Evolutionary conservation across 306 rosid species (phyloP), one percentile per base, ranked within the genome.

Genomic region (Vicia faba): DNA sequence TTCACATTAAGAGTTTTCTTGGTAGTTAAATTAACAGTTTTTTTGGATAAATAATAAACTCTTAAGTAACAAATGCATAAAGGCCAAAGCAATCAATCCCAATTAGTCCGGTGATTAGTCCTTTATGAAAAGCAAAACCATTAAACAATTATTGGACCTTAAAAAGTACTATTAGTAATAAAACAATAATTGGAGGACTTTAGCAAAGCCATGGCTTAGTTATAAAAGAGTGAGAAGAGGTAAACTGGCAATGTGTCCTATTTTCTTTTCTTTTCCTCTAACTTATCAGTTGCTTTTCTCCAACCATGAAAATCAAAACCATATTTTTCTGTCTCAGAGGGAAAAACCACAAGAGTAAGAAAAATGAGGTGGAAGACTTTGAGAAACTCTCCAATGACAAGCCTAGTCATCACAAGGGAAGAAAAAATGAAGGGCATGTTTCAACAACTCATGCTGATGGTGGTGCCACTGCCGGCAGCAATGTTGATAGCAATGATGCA

Each of bases 301-400:
- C 49, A 73, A 54, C 11, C 40, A 88, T 86, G 96, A 80, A 80
- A 80, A 41, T 72, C 83, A 76, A 78, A 74, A 71, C 26, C 76
- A 53, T 78, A 4, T 86, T 89, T 39, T 88, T 82, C 77, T 86
- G 96, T 79, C 67, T 88, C 61, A 78, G 74, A 73, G 40, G 57
- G 25, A 23, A 41, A 2, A 46, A 49, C 55, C 36, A 41, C 11
- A 83, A 68, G 82, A 66, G 55, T 7, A 80, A 78, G 69, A 82
- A 74, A 60, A 81, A 49, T 11, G 56, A 66, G 48, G 41, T 28
- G 2, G 70, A 66, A 40, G 81, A 62, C 35, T 69, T 75, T 18
- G 80, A 73, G 68, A 76, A 66, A 68, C 28, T 48, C 20, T 72
- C 87, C 25, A n/a, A 71, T 59, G 70, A 49, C 23, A 77, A 61